Conservation (phyloP, 2,329 filamentous ascomycete genomes). For the Ophiostoma sp. region DNA sequence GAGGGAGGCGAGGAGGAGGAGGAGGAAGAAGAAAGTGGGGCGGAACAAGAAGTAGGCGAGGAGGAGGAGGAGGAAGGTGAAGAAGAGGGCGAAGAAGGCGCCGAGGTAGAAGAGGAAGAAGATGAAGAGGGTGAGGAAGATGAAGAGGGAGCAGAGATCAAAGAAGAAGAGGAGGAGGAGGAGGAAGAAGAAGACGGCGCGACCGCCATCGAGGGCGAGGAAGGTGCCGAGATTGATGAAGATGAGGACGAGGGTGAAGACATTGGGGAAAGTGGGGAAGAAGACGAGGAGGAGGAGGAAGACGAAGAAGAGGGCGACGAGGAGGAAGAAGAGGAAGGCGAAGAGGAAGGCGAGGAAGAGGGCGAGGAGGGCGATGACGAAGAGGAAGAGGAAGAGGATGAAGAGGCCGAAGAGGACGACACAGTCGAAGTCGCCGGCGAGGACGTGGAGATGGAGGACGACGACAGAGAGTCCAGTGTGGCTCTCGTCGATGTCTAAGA, state of each 20-base stretch:
- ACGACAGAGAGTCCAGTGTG: background rate
- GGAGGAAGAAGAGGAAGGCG: constrained; percentile 31
- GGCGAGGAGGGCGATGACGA: background rate
- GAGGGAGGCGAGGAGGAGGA: constrained; percentile 39
- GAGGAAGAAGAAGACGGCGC: constrained; percentile 24
- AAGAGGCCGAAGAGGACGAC: constrained; percentile 25
- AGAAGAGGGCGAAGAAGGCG: constrained; percentile 17
- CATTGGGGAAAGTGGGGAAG: background rate
- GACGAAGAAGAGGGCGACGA: constrained; percentile 25
- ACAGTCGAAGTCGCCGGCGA: background rate
- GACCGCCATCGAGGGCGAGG: constrained; percentile 18
- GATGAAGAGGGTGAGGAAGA: background rate
- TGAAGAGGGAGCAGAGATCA: background rate
- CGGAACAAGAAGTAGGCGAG: background rate
- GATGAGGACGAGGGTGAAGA: background rate
- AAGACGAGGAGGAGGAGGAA: constrained; percentile 18
- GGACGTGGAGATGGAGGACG: constrained; percentile 24
- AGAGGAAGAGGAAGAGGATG: constrained; percentile 8
- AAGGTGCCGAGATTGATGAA: constrained; percentile 32
- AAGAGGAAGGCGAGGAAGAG: background rate
- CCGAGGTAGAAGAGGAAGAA: background rate
- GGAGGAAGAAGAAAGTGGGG: constrained; percentile 33
- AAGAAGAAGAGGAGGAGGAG: background rate
- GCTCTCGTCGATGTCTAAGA: constrained; percentile 8
- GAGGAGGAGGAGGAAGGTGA: constrained; percentile 22